These are phyloP conservation scores for Candida morakotiae DNA, from an alignment of 805 yeast species.

Conservation along the genomic window DNA sequence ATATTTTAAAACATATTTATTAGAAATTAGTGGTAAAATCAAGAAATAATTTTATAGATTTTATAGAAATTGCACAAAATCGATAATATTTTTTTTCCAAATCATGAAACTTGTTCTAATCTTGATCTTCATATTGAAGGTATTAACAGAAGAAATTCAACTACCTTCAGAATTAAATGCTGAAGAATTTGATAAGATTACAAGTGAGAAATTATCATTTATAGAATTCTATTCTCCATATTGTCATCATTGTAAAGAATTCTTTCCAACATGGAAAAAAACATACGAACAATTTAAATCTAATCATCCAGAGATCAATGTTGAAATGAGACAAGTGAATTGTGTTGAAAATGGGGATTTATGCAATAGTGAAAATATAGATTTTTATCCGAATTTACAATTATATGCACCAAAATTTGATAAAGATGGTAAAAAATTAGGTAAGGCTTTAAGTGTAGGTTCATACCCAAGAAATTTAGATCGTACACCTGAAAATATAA, in stretches of 20 bases:
- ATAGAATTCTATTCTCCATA: constrained; percentile 90
- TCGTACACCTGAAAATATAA: constrained; percentile 47
- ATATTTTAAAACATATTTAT: constrained; percentile 57
- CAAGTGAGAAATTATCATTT: constrained; percentile 58
- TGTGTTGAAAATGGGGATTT: constrained; percentile 86
- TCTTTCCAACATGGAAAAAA: constrained; percentile 82
- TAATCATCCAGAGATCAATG: constrained; percentile 41
- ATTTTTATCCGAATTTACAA: constrained; percentile 65
- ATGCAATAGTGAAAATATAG: constrained; percentile 63
- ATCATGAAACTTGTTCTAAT: background rate
- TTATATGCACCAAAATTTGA: constrained; percentile 59
- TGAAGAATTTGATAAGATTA: constrained; percentile 45
- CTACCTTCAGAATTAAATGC: constrained; percentile 51
- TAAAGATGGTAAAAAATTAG: constrained; percentile 20
- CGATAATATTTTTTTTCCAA: background rate
- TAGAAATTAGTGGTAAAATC: constrained; percentile 25
- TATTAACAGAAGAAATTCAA: constrained; percentile 1
- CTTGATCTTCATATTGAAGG: constrained; percentile 1
- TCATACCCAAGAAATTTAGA: constrained; percentile 45
- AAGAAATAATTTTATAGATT: background rate
- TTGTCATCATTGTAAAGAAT: constrained; percentile 73
- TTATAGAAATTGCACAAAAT: constrained; percentile 1
- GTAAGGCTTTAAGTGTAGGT: constrained; percentile 28
- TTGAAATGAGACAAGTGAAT: constrained; percentile 72
- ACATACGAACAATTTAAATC: constrained; percentile 49